Evolutionary conservation across 495 filamentous ascomycete genomes (phyloP).

Genomic region (Chaetomium tenue): DNA sequence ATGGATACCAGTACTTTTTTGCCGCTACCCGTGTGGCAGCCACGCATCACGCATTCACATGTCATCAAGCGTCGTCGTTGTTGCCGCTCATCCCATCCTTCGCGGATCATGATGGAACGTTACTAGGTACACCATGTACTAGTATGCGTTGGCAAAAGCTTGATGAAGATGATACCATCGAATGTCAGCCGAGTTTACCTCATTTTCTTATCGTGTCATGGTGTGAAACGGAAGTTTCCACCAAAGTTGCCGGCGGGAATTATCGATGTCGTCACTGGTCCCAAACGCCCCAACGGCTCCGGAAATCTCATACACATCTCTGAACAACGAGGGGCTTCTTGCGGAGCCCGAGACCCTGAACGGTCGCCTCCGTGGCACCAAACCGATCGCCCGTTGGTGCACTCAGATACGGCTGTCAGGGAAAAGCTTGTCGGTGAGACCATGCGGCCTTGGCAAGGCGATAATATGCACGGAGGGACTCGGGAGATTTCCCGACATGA

Average conservation of each 20-base stretch:
- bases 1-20: slow-evolving; percentile 2
- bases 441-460: not conserved
- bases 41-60: not conserved
- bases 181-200: not conserved
- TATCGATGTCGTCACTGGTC: slow-evolving; percentile 35
- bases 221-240: not conserved
- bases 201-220: not conserved
- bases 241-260: not conserved
- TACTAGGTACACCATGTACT: not conserved
- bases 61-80: not conserved
- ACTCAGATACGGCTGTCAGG: not conserved
- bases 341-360: slow-evolving; percentile 15
- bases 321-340: slow-evolving; percentile 3
- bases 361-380: slow-evolving; percentile 18
- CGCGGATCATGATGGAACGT: not conserved
- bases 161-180: not conserved
- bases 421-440: not conserved
- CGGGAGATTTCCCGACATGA: slow-evolving; percentile 17
- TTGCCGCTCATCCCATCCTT: not conserved
- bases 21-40: not conserved
- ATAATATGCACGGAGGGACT: not conserved
- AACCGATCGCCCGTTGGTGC: not conserved
- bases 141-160: not conserved
- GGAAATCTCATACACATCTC: not conserved
- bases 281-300: slow-evolving; percentile 2